phyloP scores from a whole-genome alignment of 495 filamentous ascomycete genomes.

The Daldinia concentrica region DNA sequence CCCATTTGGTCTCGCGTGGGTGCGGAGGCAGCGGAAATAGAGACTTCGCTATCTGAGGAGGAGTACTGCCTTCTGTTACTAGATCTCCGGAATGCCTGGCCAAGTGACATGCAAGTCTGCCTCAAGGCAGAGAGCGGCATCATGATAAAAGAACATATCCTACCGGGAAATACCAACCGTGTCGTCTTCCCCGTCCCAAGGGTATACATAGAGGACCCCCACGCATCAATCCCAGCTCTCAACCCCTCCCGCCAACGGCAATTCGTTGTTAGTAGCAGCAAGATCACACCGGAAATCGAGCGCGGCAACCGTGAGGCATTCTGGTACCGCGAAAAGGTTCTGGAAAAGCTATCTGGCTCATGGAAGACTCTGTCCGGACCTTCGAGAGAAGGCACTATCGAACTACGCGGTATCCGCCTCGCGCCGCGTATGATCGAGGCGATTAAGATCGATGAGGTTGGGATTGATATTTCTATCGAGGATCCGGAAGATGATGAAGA shows the following conservation, averaged over 20 bases:
- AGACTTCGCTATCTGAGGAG: slow-evolving; percentile 50
- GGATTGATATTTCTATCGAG: slow-evolving; percentile 68
- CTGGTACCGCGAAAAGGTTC: slow-evolving; percentile 88
- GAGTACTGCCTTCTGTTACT: slow-evolving; percentile 82
- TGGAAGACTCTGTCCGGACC: slow-evolving; percentile 73
- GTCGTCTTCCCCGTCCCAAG: slow-evolving; percentile 80
- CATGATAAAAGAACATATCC: slow-evolving; percentile 61
- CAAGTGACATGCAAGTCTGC: slow-evolving; percentile 72
- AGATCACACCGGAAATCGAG: slow-evolving; percentile 81
- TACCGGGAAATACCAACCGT: slow-evolving; percentile 82
- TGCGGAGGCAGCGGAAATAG: slow-evolving; percentile 26
- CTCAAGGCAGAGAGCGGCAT: slow-evolving; percentile 53
- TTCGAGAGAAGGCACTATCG: slow-evolving; percentile 71
- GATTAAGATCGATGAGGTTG: slow-evolving; percentile 81
- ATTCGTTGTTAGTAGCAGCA: slow-evolving; percentile 85
- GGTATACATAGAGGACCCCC: slow-evolving; percentile 77
- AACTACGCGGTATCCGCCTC: slow-evolving; percentile 77
- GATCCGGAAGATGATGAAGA: slow-evolving; percentile 37
- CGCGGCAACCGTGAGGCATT: slow-evolving; percentile 82
- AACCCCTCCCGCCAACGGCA: slow-evolving; percentile 81
- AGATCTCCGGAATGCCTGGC: slow-evolving; percentile 90
- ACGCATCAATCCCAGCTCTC: slow-evolving; percentile 79
- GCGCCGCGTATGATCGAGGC: slow-evolving; percentile 83
- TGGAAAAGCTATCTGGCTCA: slow-evolving; percentile 72
- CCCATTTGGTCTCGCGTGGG: slow-evolving; percentile 55